Evolutionary conservation across 2,329 filamentous ascomycete species (phyloP).

Genomic region (Ascocoryne sarcoides): DNA sequence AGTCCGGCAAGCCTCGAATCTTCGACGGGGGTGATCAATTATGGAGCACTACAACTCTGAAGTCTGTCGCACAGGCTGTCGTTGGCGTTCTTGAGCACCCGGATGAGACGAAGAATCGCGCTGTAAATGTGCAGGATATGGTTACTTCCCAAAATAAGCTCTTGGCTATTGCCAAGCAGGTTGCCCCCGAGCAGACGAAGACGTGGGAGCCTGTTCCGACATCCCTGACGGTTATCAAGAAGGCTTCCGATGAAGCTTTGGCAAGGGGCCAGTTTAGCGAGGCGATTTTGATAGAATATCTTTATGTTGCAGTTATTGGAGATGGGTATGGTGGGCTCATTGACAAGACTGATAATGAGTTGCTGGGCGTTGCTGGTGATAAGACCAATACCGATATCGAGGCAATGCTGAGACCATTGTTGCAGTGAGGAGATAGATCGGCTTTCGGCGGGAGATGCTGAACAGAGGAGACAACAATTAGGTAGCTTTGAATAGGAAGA

Average conservation of each 20-base stretch:
- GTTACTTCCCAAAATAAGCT: conserved; percentile 37
- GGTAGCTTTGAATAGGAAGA: no score
- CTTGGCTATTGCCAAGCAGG: conserved; percentile 28
- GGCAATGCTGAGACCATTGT: no score
- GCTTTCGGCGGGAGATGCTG: no score
- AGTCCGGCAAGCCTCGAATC: conserved; percentile 17
- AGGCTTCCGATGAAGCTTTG: conserved; percentile 15
- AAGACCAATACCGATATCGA: no score
- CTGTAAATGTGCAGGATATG: conserved; percentile 37
- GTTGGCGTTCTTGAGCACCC: conserved; percentile 39
- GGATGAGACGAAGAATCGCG: conserved; percentile 44
- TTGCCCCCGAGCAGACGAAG: conserved; percentile 21
- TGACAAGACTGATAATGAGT: conserved; percentile 31
- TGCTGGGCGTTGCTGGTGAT: conserved; percentile 37
- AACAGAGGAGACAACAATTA: no score
- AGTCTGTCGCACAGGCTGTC: conserved; percentile 38
- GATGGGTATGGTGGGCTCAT: conserved; percentile 29
- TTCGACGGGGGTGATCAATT: conserved; percentile 35
- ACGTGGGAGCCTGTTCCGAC: conserved; percentile 20
- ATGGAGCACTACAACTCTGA: conserved; percentile 41
- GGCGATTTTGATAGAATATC: conserved; percentile 27
- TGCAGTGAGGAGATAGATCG: no score
- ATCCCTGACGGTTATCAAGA: conserved; percentile 9
- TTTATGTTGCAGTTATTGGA: conserved; percentile 29
- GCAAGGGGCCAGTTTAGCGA: conserved; percentile 20